These are phyloP conservation scores for Clitopilus passeckerianus DNA, from an alignment of 768 basidiomycete genomes.

Conservation along the genomic window DNA sequence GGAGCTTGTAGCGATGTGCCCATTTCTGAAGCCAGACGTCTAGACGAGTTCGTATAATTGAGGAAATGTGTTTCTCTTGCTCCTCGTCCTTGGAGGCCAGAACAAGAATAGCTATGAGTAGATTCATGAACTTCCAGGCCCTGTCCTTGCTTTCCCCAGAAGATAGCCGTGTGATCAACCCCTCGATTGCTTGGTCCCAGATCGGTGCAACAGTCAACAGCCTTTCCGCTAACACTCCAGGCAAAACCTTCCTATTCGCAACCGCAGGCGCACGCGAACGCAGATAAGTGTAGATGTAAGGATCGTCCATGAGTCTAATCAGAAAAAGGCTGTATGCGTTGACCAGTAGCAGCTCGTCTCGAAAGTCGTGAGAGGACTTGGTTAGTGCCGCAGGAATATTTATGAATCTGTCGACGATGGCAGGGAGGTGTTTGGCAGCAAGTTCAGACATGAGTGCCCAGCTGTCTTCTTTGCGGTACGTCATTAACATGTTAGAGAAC, in stretches of 20 bases:
- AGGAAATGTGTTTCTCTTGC: too few species aligned
- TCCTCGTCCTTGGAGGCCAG: too few species aligned
- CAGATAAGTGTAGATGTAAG: not conserved
- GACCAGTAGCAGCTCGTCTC: not conserved
- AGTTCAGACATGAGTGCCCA: not conserved
- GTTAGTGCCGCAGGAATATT: not conserved
- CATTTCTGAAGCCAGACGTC: too few species aligned
- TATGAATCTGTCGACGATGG: not conserved
- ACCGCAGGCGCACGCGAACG: not conserved
- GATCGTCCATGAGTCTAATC: not conserved
- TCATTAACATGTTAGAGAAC: too few species aligned
- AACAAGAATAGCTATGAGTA: too few species aligned
- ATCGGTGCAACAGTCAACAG: not conserved
- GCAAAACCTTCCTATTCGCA: not conserved
- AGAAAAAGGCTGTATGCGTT: not conserved
- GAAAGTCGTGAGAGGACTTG: not conserved
- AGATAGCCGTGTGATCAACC: too few species aligned
- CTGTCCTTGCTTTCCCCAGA: too few species aligned
- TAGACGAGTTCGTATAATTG: too few species aligned
- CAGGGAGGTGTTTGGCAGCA: not conserved
- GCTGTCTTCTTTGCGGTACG: not conserved
- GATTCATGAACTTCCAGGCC: too few species aligned
- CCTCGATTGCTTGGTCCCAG: not conserved
- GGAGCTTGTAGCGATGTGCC: too few species aligned
- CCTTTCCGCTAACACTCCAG: not conserved